These are phyloP conservation scores for Entoloma clypeatum DNA, from an alignment of 1,284 basidiomycete species.

Conservation along the genomic window DNA sequence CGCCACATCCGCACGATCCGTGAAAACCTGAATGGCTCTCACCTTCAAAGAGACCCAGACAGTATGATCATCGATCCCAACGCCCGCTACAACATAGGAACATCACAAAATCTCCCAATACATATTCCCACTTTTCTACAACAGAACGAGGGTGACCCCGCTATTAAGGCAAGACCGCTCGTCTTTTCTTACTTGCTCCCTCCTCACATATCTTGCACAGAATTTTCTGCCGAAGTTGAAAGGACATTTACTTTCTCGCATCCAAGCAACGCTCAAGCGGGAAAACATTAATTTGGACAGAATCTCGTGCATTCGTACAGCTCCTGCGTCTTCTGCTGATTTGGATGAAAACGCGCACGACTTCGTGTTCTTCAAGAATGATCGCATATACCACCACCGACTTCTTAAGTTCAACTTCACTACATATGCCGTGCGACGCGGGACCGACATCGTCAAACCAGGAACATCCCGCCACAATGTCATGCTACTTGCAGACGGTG, in stretches of 20 bases:
- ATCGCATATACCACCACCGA: slow-evolving; percentile 22
- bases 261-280: neutral
- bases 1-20: neutral
- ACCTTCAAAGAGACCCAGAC: neutral
- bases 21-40: neutral
- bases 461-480: slow-evolving; percentile 27
- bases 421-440: slow-evolving; percentile 29
- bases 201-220: too few relatives aligned
- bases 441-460: slow-evolving; percentile 34
- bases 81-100: neutral
- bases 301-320: neutral
- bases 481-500: slow-evolving; percentile 19
- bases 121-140: too few relatives aligned
- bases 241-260: too few relatives aligned
- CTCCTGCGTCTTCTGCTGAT: neutral
- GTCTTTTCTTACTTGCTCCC: too few relatives aligned
- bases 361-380: neutral
- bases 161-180: neutral
- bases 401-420: slow-evolving; percentile 28
- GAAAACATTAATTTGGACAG: neutral
- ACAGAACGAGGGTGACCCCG: neutral
- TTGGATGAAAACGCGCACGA: neutral
- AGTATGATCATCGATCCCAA: neutral
- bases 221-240: too few relatives aligned
- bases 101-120: too few relatives aligned